Evolutionary conservation across 2,329 filamentous ascomycete species (phyloP).

Genomic region (Fusarium sp.): DNA sequence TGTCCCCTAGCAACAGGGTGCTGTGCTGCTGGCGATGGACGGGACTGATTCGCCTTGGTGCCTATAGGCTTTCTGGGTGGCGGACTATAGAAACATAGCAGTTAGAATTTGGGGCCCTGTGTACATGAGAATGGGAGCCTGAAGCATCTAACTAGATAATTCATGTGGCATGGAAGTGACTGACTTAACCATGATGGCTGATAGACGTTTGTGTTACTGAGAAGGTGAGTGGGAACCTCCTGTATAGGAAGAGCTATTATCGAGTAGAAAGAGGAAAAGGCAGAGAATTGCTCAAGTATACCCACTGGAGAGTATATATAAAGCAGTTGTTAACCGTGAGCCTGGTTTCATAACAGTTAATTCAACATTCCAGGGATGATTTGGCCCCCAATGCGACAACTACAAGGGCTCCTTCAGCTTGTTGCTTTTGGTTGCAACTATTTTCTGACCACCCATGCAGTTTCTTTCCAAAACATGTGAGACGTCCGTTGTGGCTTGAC

Average conservation of each 20-base stretch:
- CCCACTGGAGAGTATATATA: background rate
- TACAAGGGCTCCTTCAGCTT: conserved; percentile 8
- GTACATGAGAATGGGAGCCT: background rate
- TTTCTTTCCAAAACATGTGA: background rate
- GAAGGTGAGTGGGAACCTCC: accelerated
- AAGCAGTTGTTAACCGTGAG: background rate
- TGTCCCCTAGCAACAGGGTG: background rate
- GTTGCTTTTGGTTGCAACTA: background rate
- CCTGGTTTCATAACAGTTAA: background rate
- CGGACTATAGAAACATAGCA: background rate
- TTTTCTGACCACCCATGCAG: background rate
- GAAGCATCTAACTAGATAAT: background rate
- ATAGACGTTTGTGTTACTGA: accelerated
- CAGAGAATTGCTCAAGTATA: accelerated
- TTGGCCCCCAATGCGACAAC: conserved; percentile 12
- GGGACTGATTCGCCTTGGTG: background rate
- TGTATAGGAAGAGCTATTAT: too few relatives aligned
- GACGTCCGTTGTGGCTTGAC: background rate
- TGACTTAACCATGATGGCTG: conserved; percentile 7
- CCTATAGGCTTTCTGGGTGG: conserved; percentile 1
- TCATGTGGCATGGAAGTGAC: background rate
- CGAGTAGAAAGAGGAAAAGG: accelerated
- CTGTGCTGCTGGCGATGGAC: background rate
- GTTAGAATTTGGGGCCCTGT: background rate
- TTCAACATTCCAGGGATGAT: conserved; percentile 2